phyloP scores from a whole-genome alignment of 2,329 filamentous ascomycete species.

The Penicillium sp. region DNA sequence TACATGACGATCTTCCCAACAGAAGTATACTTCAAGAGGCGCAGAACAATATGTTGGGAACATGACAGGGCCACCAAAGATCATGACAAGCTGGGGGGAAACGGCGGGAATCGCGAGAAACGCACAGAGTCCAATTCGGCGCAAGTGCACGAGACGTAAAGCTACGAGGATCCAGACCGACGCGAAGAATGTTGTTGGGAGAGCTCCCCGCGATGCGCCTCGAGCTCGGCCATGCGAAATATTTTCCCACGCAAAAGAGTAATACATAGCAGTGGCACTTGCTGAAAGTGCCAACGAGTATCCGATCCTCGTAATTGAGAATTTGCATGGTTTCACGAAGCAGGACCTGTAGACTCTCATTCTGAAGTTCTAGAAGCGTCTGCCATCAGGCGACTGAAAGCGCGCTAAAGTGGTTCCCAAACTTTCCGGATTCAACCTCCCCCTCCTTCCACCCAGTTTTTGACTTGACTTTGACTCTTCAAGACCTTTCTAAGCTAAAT shows the following conservation, averaged over 20 bases:
- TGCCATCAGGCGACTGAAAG: conserved; percentile 3
- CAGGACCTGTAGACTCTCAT: neutral
- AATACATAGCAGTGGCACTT: neutral
- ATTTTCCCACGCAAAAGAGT: neutral
- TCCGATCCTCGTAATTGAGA: neutral
- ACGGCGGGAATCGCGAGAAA: neutral
- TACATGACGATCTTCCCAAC: neutral
- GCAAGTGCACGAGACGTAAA: too few relatives aligned
- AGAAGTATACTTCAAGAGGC: neutral
- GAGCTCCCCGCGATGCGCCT: neutral
- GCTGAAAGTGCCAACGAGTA: neutral
- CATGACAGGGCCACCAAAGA: neutral
- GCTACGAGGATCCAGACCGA: neutral
- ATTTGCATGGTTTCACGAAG: neutral
- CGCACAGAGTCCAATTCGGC: neutral
- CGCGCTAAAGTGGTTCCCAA: conserved; percentile 9
- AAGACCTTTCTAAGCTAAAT: neutral
- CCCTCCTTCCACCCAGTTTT: neutral
- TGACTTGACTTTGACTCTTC: neutral
- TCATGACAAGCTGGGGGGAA: too few relatives aligned
- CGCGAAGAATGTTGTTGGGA: conserved; percentile 1
- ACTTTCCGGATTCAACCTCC: conserved; percentile 19
- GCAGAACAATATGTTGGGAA: neutral
- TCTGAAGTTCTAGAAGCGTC: conserved; percentile 10
- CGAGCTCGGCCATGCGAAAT: neutral